Conservation (phyloP, 2,329 filamentous ascomycete genomes). For the Endothia cerciana region DNA sequence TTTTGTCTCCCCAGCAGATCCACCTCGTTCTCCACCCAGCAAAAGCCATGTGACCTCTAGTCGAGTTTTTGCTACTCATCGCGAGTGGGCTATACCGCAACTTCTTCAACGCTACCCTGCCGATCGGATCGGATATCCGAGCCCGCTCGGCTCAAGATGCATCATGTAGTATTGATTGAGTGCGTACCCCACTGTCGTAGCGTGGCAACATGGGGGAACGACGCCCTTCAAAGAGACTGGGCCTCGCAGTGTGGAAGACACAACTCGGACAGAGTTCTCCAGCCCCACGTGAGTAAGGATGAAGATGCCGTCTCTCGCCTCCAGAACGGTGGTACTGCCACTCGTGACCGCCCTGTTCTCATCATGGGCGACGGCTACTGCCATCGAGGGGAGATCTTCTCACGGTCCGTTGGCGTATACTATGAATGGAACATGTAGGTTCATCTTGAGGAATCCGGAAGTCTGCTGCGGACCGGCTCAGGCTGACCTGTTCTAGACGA, state of each 20-base stretch:
- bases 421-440: conserved; percentile 9
- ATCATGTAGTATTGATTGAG: neutral
- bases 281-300: neutral
- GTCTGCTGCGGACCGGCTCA: neutral
- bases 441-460: neutral
- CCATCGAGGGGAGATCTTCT: neutral
- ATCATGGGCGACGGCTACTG: neutral
- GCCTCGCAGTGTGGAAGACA: neutral
- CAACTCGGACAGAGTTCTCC: neutral
- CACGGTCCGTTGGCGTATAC: conserved; percentile 2
- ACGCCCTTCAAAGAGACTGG: neutral
- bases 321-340: neutral
- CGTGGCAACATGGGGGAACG: neutral
- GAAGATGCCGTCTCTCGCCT: neutral
- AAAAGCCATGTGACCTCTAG: neutral
- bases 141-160: neutral
- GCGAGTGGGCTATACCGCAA: neutral
- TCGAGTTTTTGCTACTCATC: neutral
- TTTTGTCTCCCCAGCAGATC: neutral
- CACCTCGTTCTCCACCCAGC: neutral
- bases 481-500: neutral
- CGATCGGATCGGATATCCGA: conserved; percentile 6
- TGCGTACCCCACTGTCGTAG: neutral
- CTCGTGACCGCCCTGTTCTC: neutral
- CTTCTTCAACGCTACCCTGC: neutral